Evolutionary conservation across 805 yeast genomes (phyloP), one percentile per base, ranked within the genome.

Genomic region (Candida ipomoeae): DNA sequence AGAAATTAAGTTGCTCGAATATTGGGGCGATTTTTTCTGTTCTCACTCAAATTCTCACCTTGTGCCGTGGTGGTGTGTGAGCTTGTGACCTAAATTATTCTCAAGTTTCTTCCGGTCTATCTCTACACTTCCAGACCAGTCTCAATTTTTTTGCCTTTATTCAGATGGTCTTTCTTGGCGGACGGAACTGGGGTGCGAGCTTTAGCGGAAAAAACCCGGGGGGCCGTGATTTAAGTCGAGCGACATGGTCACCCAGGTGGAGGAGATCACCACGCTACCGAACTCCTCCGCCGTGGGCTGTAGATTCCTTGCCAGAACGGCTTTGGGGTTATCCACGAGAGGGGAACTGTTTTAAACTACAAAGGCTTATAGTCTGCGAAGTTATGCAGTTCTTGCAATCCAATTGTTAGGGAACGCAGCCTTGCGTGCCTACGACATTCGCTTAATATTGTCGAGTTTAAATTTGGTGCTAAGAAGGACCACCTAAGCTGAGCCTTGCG

Each of bases 21-120:
- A 34, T 33, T 42, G 45, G 38, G 45, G 45, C 45, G 45, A 33
- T 42, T 42, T 42, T 42, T 42, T 42, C 45, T 42, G 20, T 42
- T 41, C 44, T 41, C 44, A 41, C 45, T 42, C 44, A 42, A 42
- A 21, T 42, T 42, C 45, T 42, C 45, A 42, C 29, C 45, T 42
- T 42, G 45, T 42, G 45, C 45, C 45, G 37, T 42, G 26, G 44
- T 31, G 38, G 20, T 42, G 45, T 32, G 37, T 42, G 45, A 42
- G 38, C 45, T 42, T 33, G 45, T 33, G 45, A 34, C 38, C 36
- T 15, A 41, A 31, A 18, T 4, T 4, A 42, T 18, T 20, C 38
- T 23, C 45, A 42, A 20, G 26, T n/a, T 33, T 20, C 31, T 33
- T 21, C 18, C 20, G 34, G 20, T 15, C 3, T 40, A 40, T 26